Evolutionary conservation across 2,329 filamentous ascomycete genomes (phyloP).

Genomic region (Aureobasidium sp.): DNA sequence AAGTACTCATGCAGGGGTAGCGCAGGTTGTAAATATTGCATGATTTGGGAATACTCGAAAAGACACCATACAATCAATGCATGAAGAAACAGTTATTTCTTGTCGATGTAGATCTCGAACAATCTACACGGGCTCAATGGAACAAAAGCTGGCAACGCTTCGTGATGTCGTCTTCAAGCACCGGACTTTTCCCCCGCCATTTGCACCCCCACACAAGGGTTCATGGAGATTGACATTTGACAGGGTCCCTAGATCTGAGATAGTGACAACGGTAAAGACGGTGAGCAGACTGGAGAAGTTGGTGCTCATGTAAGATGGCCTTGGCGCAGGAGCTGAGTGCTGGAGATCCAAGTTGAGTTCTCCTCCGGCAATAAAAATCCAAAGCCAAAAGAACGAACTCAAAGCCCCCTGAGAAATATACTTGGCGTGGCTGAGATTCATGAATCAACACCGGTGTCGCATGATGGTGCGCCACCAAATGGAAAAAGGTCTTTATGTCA

Average conservation of each 20-base stretch:
- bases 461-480: constrained; percentile 2
- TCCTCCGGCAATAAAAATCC: background rate
- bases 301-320: background rate
- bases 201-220: background rate
- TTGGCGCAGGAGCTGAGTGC: background rate
- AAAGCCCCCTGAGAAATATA: background rate
- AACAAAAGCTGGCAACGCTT: too few relatives aligned
- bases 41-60: too few relatives aligned
- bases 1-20: too few relatives aligned
- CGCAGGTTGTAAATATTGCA: too few relatives aligned
- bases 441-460: constrained; percentile 1
- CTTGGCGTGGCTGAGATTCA: background rate
- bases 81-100: too few relatives aligned
- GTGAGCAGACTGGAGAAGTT: background rate
- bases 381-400: background rate
- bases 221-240: background rate
- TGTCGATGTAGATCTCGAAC: too few relatives aligned
- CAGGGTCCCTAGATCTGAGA: background rate
- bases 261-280: background rate
- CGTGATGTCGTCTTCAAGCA: background rate
- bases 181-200: background rate
- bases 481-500: background rate
- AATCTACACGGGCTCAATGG: too few relatives aligned
- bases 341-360: background rate
- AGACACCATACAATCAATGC: too few relatives aligned